Percentiles rank a stretch among this genome's conserved stretches.
Conservation (phyloP, 1,284 basidiomycete genomes). For the Neonothopanus nambi region DNA sequence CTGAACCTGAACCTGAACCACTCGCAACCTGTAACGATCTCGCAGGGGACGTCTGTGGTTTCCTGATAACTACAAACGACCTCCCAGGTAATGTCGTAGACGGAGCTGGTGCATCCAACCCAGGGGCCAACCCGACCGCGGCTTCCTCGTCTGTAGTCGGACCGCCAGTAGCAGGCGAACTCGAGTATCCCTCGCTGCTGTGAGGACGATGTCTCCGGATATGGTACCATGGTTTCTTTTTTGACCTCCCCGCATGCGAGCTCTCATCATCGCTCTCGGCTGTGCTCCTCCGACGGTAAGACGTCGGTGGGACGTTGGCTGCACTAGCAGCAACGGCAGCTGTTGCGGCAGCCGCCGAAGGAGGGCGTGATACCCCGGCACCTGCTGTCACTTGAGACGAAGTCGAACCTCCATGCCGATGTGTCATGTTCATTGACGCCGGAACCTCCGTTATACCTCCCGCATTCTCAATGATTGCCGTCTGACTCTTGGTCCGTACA, state of each 20-base stretch:
- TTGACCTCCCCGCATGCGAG: conserved; percentile 39
- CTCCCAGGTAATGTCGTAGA: conserved; percentile 36
- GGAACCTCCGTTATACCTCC: neutral
- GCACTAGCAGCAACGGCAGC: neutral
- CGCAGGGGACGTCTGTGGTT: conserved; percentile 42
- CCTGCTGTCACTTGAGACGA: neutral
- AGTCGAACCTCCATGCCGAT: conserved; percentile 3
- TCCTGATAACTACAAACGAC: conserved; percentile 73
- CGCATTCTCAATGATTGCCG: conserved; percentile 69
- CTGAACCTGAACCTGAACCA: neutral
- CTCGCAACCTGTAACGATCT: conserved; percentile 11
- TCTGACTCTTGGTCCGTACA: conserved; percentile 76
- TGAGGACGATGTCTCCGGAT: conserved; percentile 58
- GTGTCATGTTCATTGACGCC: neutral
- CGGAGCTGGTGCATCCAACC: conserved; percentile 29
- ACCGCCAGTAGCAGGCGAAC: conserved; percentile 25
- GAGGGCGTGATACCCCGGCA: conserved; percentile 6
- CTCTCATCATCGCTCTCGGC: conserved; percentile 41
- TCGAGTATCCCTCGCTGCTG: conserved; percentile 55
- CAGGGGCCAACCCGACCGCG: conserved; percentile 31
- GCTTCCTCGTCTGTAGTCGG: conserved; percentile 10
- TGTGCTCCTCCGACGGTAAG: conserved; percentile 15
- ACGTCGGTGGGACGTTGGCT: conserved; percentile 10
- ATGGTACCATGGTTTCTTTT: conserved; percentile 70
- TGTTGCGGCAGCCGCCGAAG: neutral